phyloP scores from a whole-genome alignment of 2,329 filamentous ascomycete species.

The Fusarium tupiense region DNA sequence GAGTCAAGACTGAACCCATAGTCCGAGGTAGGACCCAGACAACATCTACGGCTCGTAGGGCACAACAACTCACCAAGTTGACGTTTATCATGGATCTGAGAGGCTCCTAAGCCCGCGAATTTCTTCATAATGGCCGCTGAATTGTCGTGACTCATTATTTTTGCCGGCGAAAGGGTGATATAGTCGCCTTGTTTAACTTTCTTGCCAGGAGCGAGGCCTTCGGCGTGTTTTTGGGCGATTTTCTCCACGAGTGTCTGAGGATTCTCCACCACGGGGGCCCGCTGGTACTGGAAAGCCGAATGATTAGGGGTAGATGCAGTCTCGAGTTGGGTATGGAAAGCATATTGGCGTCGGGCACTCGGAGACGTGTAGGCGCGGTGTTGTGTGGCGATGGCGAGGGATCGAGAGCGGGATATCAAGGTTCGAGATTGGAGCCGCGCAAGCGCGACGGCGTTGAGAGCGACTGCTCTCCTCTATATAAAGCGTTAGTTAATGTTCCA shows the following conservation, averaged over 20 bases:
- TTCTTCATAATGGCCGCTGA: too few relatives aligned
- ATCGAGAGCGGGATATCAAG: slow-evolving; percentile 15
- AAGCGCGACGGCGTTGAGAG: slow-evolving; percentile 19
- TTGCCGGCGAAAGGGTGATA: slow-evolving; percentile 42
- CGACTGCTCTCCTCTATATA: slow-evolving; percentile 27
- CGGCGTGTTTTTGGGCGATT: slow-evolving; percentile 84
- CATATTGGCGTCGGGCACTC: slow-evolving; percentile 17
- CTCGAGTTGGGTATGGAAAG: slow-evolving; percentile 71
- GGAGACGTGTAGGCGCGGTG: slow-evolving; percentile 19
- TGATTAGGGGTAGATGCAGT: slow-evolving; percentile 58
- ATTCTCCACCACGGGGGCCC: slow-evolving; percentile 25
- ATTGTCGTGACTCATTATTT: not conserved
- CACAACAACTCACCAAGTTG: slow-evolving; percentile 57
- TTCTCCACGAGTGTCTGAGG: slow-evolving; percentile 91
- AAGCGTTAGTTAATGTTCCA: not conserved
- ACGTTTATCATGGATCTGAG: slow-evolving; percentile 70
- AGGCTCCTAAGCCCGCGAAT: not conserved
- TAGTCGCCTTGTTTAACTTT: slow-evolving; percentile 84
- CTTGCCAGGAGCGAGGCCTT: slow-evolving; percentile 81
- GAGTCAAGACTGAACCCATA: not conserved
- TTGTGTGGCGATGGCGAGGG: slow-evolving; percentile 12
- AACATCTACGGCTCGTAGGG: too few relatives aligned
- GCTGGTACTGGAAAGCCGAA: slow-evolving; percentile 64
- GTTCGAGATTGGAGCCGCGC: slow-evolving; percentile 14
- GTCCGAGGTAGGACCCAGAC: slow-evolving; percentile 15